A percentile compares a stretch with the other conserved stretches of the same genome.
These are phyloP conservation scores for Cladosporium sp. DNA, from an alignment of 2,329 filamentous ascomycete genomes.

Conservation along the genomic window DNA sequence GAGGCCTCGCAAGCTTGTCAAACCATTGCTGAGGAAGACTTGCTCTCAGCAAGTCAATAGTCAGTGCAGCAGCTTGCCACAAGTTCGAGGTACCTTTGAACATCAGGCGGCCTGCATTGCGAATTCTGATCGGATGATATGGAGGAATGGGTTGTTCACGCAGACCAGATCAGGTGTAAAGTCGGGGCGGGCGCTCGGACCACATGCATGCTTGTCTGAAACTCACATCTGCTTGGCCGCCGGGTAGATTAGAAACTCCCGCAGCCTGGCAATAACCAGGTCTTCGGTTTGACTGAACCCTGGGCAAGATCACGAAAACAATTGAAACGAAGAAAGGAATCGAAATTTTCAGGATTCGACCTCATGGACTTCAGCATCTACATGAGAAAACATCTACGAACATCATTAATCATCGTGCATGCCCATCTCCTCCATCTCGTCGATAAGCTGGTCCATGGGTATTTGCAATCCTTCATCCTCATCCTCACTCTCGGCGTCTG, in stretches of 20 bases:
- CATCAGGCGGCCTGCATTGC: background rate
- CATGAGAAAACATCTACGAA: background rate
- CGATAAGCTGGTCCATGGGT: slow-evolving; percentile 62
- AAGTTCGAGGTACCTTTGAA: background rate
- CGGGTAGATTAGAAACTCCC: too few relatives aligned
- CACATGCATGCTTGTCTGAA: too few relatives aligned
- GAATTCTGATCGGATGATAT: background rate
- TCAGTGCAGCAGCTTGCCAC: background rate
- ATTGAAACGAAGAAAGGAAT: background rate
- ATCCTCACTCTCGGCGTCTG: slow-evolving; percentile 53
- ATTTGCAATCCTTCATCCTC: slow-evolving; percentile 50
- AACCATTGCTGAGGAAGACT: slow-evolving; percentile 7
- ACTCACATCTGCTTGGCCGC: too few relatives aligned
- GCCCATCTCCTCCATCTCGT: slow-evolving; percentile 87
- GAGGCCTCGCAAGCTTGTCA: background rate
- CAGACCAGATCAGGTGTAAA: background rate
- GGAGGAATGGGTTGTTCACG: too few relatives aligned
- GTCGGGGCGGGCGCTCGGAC: background rate
- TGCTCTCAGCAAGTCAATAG: background rate
- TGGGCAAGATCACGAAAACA: background rate
- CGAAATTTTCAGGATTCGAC: background rate
- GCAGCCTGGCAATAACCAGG: too few relatives aligned
- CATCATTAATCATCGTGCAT: slow-evolving; percentile 52
- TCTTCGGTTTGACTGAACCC: too few relatives aligned
- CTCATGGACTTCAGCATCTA: slow-evolving; percentile 1